Evolutionary conservation across 768 basidiomycete species (phyloP).

Genomic region (Tricholomella constricta): DNA sequence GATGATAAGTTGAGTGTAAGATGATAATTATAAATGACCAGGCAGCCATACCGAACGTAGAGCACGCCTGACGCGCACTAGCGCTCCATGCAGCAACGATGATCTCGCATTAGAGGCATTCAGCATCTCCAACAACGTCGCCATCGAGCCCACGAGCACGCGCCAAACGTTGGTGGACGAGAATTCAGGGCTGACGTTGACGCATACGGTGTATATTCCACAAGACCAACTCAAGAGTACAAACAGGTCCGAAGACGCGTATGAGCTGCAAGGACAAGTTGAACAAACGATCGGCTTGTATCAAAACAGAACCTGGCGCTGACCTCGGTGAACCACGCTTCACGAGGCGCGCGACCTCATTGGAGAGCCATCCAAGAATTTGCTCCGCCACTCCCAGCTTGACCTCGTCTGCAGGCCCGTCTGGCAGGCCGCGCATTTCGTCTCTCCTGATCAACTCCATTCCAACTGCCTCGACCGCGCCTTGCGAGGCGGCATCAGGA

Average conservation of each 20-base stretch:
- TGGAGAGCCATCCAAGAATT: conserved; percentile 74
- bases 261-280: conserved; percentile 38
- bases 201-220: conserved; percentile 56
- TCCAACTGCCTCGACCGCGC: conserved; percentile 69
- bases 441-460: conserved; percentile 67
- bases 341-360: conserved; percentile 61
- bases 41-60: conserved; percentile 57
- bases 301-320: conserved; percentile 24
- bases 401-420: conserved; percentile 40
- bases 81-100: conserved; percentile 59
- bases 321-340: conserved; percentile 60
- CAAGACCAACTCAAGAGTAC: conserved; percentile 75
- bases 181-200: conserved; percentile 47
- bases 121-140: conserved; percentile 63
- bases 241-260: conserved; percentile 62
- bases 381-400: conserved; percentile 67
- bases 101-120: conserved; percentile 56
- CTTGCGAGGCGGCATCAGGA: conserved; percentile 67
- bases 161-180: conserved; percentile 50
- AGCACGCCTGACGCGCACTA: conserved; percentile 65
- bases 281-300: neutral
- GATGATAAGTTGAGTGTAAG: neutral
- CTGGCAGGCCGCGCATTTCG: conserved; percentile 45
- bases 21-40: neutral
- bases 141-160: conserved; percentile 55